Percentiles rank a stretch among this genome's conserved stretches.
Conservation (phyloP, 345 rosid species). For the Hevea brasiliensis region DNA sequence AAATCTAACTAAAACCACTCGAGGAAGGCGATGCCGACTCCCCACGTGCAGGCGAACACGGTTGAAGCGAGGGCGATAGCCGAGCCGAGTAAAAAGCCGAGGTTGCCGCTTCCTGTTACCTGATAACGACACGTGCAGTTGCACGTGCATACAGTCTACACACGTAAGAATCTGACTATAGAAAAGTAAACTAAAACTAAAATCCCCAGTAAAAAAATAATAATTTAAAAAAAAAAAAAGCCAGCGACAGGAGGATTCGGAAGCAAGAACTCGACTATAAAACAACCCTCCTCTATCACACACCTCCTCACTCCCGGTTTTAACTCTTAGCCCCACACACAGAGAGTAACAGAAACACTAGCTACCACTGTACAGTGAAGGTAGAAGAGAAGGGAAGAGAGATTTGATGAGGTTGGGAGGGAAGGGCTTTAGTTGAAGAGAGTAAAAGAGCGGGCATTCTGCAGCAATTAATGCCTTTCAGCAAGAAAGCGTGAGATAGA, state of each 20-base stretch:
- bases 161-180: constrained; percentile 25
- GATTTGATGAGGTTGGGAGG: neutral
- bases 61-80: constrained; percentile 24
- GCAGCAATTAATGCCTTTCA: constrained; percentile 37
- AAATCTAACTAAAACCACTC: no score
- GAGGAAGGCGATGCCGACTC: no score
- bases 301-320: constrained; percentile 18
- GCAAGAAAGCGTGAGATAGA: constrained; percentile 30
- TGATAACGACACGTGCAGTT: constrained; percentile 42
- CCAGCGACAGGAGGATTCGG: neutral
- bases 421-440: neutral
- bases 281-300: constrained; percentile 9
- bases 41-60: neutral
- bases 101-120: constrained; percentile 44
- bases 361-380: no score
- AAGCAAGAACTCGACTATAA: constrained; percentile 18
- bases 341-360: neutral
- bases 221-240: neutral
- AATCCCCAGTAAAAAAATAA: neutral
- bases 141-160: constrained; percentile 58
- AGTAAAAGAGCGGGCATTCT: constrained; percentile 12
- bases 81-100: constrained; percentile 60
- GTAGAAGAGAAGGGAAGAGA: no score
- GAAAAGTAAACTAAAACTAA: neutral
- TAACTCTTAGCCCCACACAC: constrained; percentile 18